These are phyloP conservation scores for Metarhizium album DNA, from an alignment of 2,329 filamentous ascomycete species.

Conservation along the genomic window DNA sequence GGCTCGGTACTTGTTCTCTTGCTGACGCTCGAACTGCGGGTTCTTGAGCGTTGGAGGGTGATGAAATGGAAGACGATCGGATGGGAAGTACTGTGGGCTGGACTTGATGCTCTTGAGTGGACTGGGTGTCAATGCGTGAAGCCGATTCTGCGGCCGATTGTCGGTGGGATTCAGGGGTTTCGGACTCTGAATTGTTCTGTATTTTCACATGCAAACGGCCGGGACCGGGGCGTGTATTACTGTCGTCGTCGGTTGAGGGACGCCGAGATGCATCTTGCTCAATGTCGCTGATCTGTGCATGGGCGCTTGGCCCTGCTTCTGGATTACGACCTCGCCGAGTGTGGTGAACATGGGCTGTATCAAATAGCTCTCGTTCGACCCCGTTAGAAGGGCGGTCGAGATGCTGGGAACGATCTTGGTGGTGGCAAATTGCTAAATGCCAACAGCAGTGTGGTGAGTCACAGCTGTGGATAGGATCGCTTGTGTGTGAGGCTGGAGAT, in stretches of 20 bases:
- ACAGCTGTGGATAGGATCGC: neutral
- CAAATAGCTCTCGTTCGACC: conserved; percentile 25
- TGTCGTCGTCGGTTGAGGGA: neutral
- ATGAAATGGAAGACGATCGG: conserved; percentile 9
- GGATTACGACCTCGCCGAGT: neutral
- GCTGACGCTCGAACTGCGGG: neutral
- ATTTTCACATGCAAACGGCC: neutral
- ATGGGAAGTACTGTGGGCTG: conserved; percentile 5
- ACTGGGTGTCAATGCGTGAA: neutral
- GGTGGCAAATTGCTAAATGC: conserved; percentile 26
- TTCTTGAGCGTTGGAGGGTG: neutral
- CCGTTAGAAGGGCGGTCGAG: conserved; percentile 39
- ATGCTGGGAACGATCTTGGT: conserved; percentile 35
- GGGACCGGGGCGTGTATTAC: neutral
- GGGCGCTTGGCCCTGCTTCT: neutral
- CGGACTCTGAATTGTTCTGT: neutral
- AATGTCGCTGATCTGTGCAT: neutral
- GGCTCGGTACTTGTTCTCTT: neutral
- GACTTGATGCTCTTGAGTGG: neutral
- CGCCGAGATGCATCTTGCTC: neutral
- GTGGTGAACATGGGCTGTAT: neutral
- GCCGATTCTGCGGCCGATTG: neutral
- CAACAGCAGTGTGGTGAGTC: conserved; percentile 22
- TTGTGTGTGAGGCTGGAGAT: conserved; percentile 6
- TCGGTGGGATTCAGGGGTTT: neutral